These are phyloP conservation scores for Aureobasidium mangrovei DNA, from an alignment of 2,329 filamentous ascomycete genomes.

Conservation along the genomic window DNA sequence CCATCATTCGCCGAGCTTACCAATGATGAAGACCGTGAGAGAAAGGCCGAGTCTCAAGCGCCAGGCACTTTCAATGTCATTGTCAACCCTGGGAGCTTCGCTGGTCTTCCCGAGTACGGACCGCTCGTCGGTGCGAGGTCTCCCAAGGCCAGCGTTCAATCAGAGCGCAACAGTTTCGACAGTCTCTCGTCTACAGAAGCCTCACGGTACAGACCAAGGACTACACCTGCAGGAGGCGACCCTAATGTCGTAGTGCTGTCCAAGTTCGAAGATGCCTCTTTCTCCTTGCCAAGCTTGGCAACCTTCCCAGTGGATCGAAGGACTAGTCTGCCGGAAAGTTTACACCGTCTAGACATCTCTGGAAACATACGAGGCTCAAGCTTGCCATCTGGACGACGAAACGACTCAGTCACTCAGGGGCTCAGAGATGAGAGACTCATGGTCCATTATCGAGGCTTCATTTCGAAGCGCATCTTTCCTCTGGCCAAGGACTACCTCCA, in stretches of 20 bases:
- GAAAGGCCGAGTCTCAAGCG: slow-evolving; percentile 42
- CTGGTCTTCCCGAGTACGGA: slow-evolving; percentile 42
- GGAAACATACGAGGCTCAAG: slow-evolving; percentile 1
- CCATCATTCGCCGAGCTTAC: slow-evolving; percentile 46
- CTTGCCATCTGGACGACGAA: not conserved
- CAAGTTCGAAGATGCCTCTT: slow-evolving; percentile 38
- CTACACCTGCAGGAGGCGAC: slow-evolving; percentile 23
- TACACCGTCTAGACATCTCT: slow-evolving; percentile 13
- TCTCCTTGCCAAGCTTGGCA: slow-evolving; percentile 15
- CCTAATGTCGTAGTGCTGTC: slow-evolving; percentile 44
- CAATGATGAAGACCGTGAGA: slow-evolving; percentile 50
- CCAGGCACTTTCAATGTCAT: slow-evolving; percentile 50
- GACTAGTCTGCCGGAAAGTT: slow-evolving; percentile 14
- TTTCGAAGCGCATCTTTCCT: slow-evolving; percentile 16
- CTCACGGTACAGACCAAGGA: slow-evolving; percentile 18
- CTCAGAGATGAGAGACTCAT: slow-evolving; percentile 16
- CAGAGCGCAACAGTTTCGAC: not conserved
- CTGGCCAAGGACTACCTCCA: slow-evolving; percentile 6
- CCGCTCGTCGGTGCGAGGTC: not conserved
- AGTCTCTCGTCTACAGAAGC: slow-evolving; percentile 1
- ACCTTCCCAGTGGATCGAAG: slow-evolving; percentile 12
- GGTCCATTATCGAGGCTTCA: slow-evolving; percentile 16
- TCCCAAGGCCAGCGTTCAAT: not conserved
- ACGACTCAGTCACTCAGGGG: slow-evolving; percentile 7
- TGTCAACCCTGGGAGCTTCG: slow-evolving; percentile 47